Evolutionary conservation across 2,329 filamentous ascomycete species (phyloP), one percentile per base, ranked within the genome.

Genomic region (Penicillium palitans): DNA sequence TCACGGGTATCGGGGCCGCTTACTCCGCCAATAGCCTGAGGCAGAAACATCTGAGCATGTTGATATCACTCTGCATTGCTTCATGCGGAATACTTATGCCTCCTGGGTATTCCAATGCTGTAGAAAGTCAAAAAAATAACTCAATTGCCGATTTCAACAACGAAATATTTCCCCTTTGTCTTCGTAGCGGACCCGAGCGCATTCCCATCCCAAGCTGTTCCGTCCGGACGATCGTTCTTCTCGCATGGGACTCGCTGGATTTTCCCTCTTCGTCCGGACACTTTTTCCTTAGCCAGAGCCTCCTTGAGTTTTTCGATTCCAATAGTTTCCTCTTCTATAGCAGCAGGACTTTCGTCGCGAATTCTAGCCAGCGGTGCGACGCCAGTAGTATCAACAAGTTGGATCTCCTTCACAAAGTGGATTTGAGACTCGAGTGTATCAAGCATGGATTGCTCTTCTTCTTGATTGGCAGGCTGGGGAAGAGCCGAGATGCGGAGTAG

Each of bases 401-500:
- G 93, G 21, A 98, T 87, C 61, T 91, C 86, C 61, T 85, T 87
- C n/a, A 98, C 92, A 70, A 99, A 99, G 69, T 90, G 88, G 0
- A 99, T 84, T 72, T 99, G 95, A 33, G 89, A 86, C 52, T 87
- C 83, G 2, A 99, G 82, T 1, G 88, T 93, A 24, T 83, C 72
- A 4, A 96, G 82, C 85, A 96, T 91, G 27, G 81, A 76, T 0
- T 79, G 68, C 72, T 96, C 89, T 66, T 92, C 87, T 52, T 80
- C 80, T 2, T 78, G 64, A 2, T 81, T 81, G 19, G 81, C 76
- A 0, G 93, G 92, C 1, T 83, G 82, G 0, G 93, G 92, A 0
- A 99, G 87, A 15, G 93, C 93, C 4, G 93, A 96, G 40, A 98
- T 87, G 19, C 90, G 90, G 37, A 97, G 87, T 10, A 98, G 86